A percentile compares a stretch with the other conserved stretches of the same genome.
Evolutionary conservation across 495 filamentous ascomycete genomes (phyloP).

Genomic region (Ramalina intermedia): DNA sequence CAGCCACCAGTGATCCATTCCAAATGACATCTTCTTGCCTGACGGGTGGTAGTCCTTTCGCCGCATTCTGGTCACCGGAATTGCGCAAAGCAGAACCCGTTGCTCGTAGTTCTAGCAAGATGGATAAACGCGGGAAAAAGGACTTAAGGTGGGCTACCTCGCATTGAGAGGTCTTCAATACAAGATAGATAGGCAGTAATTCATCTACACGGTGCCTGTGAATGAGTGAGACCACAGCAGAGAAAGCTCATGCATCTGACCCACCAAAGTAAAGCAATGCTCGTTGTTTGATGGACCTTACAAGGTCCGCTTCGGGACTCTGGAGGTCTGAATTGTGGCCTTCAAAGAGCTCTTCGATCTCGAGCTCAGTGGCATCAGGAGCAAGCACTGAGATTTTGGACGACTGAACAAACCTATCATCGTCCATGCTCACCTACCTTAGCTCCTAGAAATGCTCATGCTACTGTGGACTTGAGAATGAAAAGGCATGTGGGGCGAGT

Average conservation of each 20-base stretch:
- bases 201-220: conserved; percentile 53
- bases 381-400: conserved; percentile 67
- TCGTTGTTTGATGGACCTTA: conserved; percentile 34
- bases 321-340: conserved; percentile 15
- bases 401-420: conserved; percentile 41
- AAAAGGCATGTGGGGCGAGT: too few species aligned
- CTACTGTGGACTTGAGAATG: too few species aligned
- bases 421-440: neutral
- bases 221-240: conserved; percentile 45
- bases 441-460: too few species aligned
- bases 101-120: conserved; percentile 60
- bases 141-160: conserved; percentile 43
- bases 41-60: conserved; percentile 10
- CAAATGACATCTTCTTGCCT: conserved; percentile 52
- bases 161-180: conserved; percentile 52
- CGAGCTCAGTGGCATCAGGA: conserved; percentile 51
- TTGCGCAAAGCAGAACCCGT: conserved; percentile 39
- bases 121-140: conserved; percentile 45
- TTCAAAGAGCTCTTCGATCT: conserved; percentile 45
- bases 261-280: conserved; percentile 57
- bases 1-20: conserved; percentile 41
- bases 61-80: conserved; percentile 20
- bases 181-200: conserved; percentile 53
- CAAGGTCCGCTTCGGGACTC: conserved; percentile 33
- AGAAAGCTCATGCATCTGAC: conserved; percentile 18